Conservation (phyloP, 257 asterid genomes). For the Ligustrum vulgare region DNA sequence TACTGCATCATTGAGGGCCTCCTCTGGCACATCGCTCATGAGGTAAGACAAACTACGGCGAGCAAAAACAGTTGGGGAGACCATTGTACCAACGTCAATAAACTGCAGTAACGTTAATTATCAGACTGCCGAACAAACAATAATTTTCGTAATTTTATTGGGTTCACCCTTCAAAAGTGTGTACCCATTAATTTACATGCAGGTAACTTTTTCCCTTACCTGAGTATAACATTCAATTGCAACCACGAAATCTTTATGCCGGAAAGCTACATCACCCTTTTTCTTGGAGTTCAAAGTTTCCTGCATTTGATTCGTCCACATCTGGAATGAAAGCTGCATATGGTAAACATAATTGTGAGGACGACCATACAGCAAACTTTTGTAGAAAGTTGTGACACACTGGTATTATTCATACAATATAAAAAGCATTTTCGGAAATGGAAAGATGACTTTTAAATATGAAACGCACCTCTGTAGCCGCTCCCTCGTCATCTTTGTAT, state of each 20-base stretch:
- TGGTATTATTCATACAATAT: background rate
- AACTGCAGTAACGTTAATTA: slow-evolving; percentile 40
- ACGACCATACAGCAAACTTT: background rate
- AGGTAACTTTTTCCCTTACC: slow-evolving; percentile 35
- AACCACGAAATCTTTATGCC: slow-evolving; percentile 56
- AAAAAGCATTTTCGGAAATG: background rate
- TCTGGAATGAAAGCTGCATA: slow-evolving; percentile 67
- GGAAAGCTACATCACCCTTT: slow-evolving; percentile 68
- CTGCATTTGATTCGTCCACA: slow-evolving; percentile 87
- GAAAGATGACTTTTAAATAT: background rate
- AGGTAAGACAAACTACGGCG: slow-evolving; percentile 68
- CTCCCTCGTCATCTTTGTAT: slow-evolving; percentile 77
- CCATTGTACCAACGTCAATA: slow-evolving; percentile 70
- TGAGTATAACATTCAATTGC: slow-evolving; percentile 61
- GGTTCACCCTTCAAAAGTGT: background rate
- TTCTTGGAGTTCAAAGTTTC: slow-evolving; percentile 70
- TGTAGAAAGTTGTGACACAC: no score
- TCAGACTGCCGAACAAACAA: background rate
- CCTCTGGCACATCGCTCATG: slow-evolving; percentile 59
- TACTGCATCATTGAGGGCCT: slow-evolving; percentile 67
- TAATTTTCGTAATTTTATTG: background rate
- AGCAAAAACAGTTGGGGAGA: slow-evolving; percentile 65
- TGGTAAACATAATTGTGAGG: background rate
- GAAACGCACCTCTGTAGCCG: slow-evolving; percentile 64
- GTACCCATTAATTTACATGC: background rate